Conservation (phyloP, 2,329 filamentous ascomycete species). For the Thelonectria blattea region DNA sequence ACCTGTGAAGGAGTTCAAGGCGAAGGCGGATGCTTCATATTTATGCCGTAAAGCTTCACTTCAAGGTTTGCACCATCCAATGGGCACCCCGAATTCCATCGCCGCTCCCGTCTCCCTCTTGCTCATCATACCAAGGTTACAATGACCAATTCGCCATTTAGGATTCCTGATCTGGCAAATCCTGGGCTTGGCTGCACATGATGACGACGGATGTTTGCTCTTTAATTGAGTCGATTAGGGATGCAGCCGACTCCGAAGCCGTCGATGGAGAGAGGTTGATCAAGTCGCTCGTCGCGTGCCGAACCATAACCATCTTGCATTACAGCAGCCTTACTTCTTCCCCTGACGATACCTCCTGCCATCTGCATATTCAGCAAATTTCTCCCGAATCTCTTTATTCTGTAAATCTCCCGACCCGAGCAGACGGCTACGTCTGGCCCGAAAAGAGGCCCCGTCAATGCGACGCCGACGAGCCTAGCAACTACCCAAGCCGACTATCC, state of each 20-base stretch:
- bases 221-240: constrained; percentile 22
- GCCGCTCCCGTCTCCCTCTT: not conserved
- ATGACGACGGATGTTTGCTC: constrained; percentile 17
- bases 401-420: constrained; percentile 42
- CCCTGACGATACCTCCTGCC: not conserved
- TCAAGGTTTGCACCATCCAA: not conserved
- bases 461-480: constrained; percentile 42
- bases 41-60: constrained; percentile 5
- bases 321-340: not conserved
- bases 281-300: not conserved
- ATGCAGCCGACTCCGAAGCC: constrained; percentile 6
- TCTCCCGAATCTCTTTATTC: constrained; percentile 41
- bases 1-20: not conserved
- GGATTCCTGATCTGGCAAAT: constrained; percentile 11
- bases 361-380: constrained; percentile 24
- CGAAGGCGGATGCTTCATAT: not conserved
- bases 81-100: too few relatives aligned
- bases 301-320: constrained; percentile 5
- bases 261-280: not conserved
- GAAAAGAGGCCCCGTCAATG: constrained; percentile 32
- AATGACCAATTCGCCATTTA: constrained; percentile 17
- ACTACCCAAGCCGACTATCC: constrained; percentile 30
- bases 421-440: constrained; percentile 39
- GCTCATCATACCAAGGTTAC: constrained; percentile 11
- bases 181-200: constrained; percentile 12